Conservation (phyloP, 345 rosid genomes). For the Physaria fendleri region DNA sequence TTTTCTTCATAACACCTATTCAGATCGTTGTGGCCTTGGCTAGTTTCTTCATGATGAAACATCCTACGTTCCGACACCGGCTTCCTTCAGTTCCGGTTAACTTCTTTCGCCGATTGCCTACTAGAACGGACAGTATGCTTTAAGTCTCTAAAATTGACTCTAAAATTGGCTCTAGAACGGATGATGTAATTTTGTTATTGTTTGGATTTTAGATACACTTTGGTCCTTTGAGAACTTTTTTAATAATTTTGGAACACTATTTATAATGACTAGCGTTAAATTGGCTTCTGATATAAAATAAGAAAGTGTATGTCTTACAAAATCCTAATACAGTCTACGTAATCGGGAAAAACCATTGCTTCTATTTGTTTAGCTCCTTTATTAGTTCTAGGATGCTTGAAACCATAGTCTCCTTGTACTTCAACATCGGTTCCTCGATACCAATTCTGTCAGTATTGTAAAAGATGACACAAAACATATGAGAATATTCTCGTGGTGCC, state of each 20-base stretch:
- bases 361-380: background rate
- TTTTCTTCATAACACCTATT: conserved; percentile 85
- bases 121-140: conserved; percentile 89
- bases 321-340: background rate
- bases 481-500: background rate
- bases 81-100: conserved; percentile 81
- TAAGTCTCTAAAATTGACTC: no score
- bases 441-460: background rate
- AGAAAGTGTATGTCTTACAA: background rate
- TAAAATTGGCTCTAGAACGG: background rate
- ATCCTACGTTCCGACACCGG: conserved; percentile 83
- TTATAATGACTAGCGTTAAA: no score
- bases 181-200: background rate
- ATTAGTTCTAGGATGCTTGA: background rate
- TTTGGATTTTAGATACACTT: no score
- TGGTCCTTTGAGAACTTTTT: no score
- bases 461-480: background rate
- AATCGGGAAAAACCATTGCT: background rate
- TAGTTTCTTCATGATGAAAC: conserved; percentile 79
- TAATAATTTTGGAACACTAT: no score
- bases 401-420: background rate
- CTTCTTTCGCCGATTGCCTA: conserved; percentile 93
- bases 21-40: conserved; percentile 68
- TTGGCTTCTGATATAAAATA: no score
- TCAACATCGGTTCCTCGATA: background rate